Conservation (phyloP, 371 early-diverging fungal species). For the Rhizopus sp. region DNA sequence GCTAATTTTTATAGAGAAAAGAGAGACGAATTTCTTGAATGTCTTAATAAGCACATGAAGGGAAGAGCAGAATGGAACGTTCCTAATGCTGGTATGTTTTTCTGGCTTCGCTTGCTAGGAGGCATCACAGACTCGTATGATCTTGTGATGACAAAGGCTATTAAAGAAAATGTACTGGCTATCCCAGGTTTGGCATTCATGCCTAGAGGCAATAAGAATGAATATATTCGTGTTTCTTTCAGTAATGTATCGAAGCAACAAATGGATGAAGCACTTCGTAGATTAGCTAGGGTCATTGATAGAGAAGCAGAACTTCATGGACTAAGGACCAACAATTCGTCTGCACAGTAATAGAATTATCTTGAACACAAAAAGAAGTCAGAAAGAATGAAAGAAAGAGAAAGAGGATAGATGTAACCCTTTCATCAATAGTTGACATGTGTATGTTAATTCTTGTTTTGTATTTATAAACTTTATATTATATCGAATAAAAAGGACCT, state of each 20-base stretch:
- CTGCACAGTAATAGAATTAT: no score
- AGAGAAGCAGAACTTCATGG: constrained; percentile 22
- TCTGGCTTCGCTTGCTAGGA: constrained; percentile 73
- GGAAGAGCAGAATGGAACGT: constrained; percentile 70
- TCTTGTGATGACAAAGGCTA: constrained; percentile 65
- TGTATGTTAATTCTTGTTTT: no score
- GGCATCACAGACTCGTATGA: constrained; percentile 67
- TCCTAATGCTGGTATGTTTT: constrained; percentile 82
- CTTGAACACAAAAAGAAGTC: no score
- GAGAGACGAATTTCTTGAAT: constrained; percentile 61
- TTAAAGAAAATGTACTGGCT: constrained; percentile 70
- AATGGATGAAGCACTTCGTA: constrained; percentile 63
- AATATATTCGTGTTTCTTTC: constrained; percentile 62
- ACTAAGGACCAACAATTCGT: neutral
- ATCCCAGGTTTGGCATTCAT: constrained; percentile 66
- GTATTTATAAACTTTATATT: no score
- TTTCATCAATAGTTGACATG: no score
- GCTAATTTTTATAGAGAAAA: constrained; percentile 63
- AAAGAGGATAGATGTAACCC: no score
- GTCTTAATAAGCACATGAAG: constrained; percentile 56
- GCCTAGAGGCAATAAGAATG: constrained; percentile 25
- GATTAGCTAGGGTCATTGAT: constrained; percentile 51
- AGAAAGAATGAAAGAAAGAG: no score
- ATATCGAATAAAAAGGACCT: no score
- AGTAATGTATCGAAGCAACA: constrained; percentile 62